Conservation (phyloP, 345 rosid genomes). For the Euphorbia tirucalli region DNA sequence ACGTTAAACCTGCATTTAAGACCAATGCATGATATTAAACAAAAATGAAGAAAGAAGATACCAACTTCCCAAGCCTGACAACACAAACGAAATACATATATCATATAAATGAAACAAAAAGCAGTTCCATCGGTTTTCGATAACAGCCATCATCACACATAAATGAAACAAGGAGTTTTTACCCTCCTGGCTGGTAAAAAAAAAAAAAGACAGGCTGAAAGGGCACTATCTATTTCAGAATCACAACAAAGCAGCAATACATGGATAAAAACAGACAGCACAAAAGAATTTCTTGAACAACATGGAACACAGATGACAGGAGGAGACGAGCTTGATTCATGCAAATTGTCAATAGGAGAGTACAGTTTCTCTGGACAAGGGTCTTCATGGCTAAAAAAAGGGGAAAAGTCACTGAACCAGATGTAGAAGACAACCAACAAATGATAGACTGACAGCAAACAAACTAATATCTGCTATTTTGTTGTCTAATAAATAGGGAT, state of each 20-base stretch:
- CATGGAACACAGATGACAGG: neutral
- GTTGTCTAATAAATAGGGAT: neutral
- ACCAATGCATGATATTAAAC: neutral
- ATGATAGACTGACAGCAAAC: neutral
- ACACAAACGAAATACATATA: neutral
- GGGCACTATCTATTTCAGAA: neutral
- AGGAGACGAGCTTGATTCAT: neutral
- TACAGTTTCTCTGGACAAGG: neutral
- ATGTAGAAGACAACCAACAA: neutral
- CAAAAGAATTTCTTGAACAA: neutral
- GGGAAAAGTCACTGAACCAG: neutral
- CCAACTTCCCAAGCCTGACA: neutral
- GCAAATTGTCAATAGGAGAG: neutral
- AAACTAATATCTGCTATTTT: neutral
- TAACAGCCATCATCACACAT: too few species aligned
- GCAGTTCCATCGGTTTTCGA: neutral
- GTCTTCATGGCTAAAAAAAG: neutral
- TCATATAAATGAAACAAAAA: neutral
- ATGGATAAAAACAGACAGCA: neutral
- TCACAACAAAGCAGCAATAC: neutral
- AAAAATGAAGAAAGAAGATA: neutral
- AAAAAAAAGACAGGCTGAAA: neutral
- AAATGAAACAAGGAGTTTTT: too few species aligned
- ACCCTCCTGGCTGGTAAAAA: neutral
- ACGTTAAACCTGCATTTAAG: slow-evolving; percentile 62